Conservation (phyloP, 257 asterid species). For the Gentiana dahurica region DNA sequence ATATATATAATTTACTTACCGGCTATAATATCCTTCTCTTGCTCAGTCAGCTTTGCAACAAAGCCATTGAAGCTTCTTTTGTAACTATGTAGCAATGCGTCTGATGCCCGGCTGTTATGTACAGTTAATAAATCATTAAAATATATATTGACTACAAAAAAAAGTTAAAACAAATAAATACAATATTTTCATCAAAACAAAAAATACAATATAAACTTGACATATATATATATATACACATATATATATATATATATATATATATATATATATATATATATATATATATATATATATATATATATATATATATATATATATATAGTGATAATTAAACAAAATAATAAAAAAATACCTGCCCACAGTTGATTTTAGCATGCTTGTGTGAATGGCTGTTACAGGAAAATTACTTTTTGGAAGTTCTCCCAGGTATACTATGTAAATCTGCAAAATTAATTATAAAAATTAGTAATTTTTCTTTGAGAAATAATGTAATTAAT, state of each 20-base stretch:
- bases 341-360: slow-evolving; percentile 24
- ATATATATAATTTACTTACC: slow-evolving; percentile 14
- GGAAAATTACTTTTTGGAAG: slow-evolving; percentile 28
- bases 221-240: background rate
- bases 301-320: no score
- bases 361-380: slow-evolving; percentile 33
- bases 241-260: background rate
- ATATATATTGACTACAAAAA: background rate
- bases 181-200: no score
- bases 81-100: slow-evolving; percentile 14
- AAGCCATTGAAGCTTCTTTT: slow-evolving; percentile 60
- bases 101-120: slow-evolving; percentile 22
- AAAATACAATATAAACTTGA: background rate
- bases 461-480: background rate
- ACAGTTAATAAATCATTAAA: background rate
- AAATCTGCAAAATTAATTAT: slow-evolving; percentile 16
- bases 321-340: no score
- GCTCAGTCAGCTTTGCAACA: slow-evolving; percentile 39
- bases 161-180: background rate
- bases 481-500: background rate
- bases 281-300: no score
- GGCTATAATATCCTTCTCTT: slow-evolving; percentile 34
- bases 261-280: no score
- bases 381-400: slow-evolving; percentile 29
- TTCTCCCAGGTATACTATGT: slow-evolving; percentile 55